These are phyloP conservation scores for Bruguiera hainesii DNA, from an alignment of 441 rosid species.

Conservation along the genomic window DNA sequence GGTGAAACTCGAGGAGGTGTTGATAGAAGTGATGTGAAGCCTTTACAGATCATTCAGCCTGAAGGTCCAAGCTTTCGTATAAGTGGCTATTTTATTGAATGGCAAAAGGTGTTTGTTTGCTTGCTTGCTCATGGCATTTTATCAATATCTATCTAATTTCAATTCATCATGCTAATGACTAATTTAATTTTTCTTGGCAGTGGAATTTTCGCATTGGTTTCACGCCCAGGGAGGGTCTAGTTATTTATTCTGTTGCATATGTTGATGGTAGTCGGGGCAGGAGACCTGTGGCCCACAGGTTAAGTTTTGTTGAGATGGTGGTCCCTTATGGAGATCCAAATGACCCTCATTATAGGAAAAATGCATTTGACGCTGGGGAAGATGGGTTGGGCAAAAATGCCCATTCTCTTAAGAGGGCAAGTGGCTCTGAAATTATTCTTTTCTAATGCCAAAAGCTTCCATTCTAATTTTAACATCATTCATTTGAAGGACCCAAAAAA, in stretches of 20 bases:
- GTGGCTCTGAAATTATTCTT: neutral
- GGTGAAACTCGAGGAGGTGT: slow-evolving; percentile 94
- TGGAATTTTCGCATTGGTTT: slow-evolving; percentile 95
- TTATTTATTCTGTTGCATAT: slow-evolving; percentile 82
- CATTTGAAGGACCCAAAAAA: neutral
- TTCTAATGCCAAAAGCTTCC: neutral
- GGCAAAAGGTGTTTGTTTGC: slow-evolving; percentile 71
- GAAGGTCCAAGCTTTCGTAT: slow-evolving; percentile 96
- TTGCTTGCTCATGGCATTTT: slow-evolving; percentile 1
- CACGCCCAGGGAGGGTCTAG: slow-evolving; percentile 83
- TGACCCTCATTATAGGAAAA: slow-evolving; percentile 86
- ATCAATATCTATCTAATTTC: neutral
- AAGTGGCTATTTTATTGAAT: slow-evolving; percentile 72
- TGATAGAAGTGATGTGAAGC: slow-evolving; percentile 91
- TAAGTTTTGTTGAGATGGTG: slow-evolving; percentile 94
- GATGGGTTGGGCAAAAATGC: slow-evolving; percentile 93
- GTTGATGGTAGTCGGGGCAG: slow-evolving; percentile 86
- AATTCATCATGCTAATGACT: neutral
- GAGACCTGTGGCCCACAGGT: slow-evolving; percentile 81
- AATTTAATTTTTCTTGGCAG: slow-evolving; percentile 38
- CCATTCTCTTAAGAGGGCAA: slow-evolving; percentile 82
- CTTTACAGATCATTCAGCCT: slow-evolving; percentile 78
- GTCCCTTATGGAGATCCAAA: slow-evolving; percentile 96
- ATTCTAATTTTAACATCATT: neutral
- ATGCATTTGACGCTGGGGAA: slow-evolving; percentile 94